These are phyloP conservation scores for Russula vinacea DNA, from an alignment of 768 basidiomycete species.

Conservation along the genomic window DNA sequence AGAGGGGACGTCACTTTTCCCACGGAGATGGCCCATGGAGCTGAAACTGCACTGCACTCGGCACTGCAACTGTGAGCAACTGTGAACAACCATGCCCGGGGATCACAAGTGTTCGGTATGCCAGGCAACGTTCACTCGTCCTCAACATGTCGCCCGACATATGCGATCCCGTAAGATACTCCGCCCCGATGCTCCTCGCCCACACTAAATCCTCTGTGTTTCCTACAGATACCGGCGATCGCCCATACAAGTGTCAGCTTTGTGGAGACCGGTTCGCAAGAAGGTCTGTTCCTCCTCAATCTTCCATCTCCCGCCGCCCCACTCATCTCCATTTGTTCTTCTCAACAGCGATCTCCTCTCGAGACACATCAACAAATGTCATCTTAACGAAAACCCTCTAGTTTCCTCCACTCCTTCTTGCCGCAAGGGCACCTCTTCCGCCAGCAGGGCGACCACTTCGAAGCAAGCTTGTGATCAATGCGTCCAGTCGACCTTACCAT, in stretches of 20 bases:
- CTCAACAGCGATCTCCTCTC: constrained; percentile 72
- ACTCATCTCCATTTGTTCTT: neutral
- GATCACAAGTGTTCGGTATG: constrained; percentile 88
- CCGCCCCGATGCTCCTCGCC: constrained; percentile 21
- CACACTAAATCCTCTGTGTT: constrained; percentile 7
- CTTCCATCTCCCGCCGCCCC: neutral
- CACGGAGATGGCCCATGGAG: constrained; percentile 4
- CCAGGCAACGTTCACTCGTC: constrained; percentile 81
- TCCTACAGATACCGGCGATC: constrained; percentile 74
- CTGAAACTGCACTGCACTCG: neutral
- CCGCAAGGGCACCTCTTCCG: constrained; percentile 64
- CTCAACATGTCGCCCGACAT: constrained; percentile 85
- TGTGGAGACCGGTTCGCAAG: constrained; percentile 90
- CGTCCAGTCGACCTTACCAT: constrained; percentile 68
- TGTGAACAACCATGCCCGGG: constrained; percentile 55
- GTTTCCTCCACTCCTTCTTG: constrained; percentile 43
- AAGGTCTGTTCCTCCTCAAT: constrained; percentile 47
- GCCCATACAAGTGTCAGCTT: constrained; percentile 83
- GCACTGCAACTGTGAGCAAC: too few relatives aligned
- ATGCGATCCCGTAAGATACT: constrained; percentile 81
- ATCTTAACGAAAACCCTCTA: constrained; percentile 66
- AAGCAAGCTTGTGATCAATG: constrained; percentile 90
- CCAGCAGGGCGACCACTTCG: constrained; percentile 70
- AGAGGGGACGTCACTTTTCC: constrained; percentile 30
- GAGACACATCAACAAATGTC: constrained; percentile 84